Conservation (phyloP, 192 early-diverging fungal species). For the Allomyces macrogynus region DNA sequence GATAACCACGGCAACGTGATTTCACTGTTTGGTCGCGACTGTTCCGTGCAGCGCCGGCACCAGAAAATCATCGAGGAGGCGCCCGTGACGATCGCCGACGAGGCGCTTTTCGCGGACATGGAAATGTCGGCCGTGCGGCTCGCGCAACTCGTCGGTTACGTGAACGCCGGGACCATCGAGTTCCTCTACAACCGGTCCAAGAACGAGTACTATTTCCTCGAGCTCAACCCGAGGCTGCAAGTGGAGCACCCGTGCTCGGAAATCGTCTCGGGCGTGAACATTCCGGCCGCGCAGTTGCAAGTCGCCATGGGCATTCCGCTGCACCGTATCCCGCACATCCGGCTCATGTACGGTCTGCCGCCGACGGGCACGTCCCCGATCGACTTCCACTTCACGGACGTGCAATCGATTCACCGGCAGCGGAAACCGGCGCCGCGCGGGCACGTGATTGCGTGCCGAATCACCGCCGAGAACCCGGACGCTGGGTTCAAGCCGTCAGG, state of each 20-base stretch:
- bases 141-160: slow-evolving; percentile 83
- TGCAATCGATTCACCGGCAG: slow-evolving; percentile 56
- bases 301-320: slow-evolving; percentile 98
- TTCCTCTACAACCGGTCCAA: slow-evolving; percentile 79
- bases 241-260: slow-evolving; percentile 98
- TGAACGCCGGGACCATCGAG: slow-evolving; percentile 90
- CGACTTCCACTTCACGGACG: slow-evolving; percentile 76
- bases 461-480: slow-evolving; percentile 98
- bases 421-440: slow-evolving; percentile 85
- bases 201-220: slow-evolving; percentile 82
- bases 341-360: slow-evolving; percentile 79
- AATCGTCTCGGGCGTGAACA: slow-evolving; percentile 95
- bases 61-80: slow-evolving; percentile 99
- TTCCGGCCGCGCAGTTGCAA: slow-evolving; percentile 93
- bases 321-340: slow-evolving; percentile 84
- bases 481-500: slow-evolving; percentile 96
- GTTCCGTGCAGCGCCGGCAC: slow-evolving; percentile 91
- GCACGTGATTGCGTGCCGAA: slow-evolving; percentile 94
- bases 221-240: slow-evolving; percentile 93
- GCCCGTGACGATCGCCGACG: slow-evolving; percentile 66
- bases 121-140: slow-evolving; percentile 92
- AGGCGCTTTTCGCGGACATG: slow-evolving; percentile 66
- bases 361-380: slow-evolving; percentile 71
- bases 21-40: slow-evolving; percentile 94
- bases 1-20: slow-evolving; percentile 96